Evolutionary conservation across 108 stramenopile species (phyloP), one percentile per base, ranked within the genome.

Genomic region (Cyclotella kingstonii): DNA sequence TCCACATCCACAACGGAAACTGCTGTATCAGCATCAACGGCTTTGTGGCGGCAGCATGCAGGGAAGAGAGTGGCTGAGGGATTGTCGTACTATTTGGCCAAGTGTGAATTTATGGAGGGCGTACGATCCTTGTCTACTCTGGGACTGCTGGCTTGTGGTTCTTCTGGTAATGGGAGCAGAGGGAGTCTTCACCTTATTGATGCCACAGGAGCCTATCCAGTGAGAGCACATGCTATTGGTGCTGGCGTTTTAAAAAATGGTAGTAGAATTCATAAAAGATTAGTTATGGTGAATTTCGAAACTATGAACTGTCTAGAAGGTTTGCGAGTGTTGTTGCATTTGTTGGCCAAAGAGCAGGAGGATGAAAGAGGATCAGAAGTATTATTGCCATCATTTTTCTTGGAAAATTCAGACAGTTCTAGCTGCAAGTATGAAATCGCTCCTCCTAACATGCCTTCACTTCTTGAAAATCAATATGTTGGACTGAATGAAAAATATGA

Each of bases 201-300:
- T 73, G 54, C 78, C 5, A 86, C 82, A n/a, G 88, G 88, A 12
- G 53, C 81, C 0, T 74, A 90, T 71, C 74, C 64, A 2, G 78
- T 86, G 8, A 72, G 84, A 28, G 85, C 84, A 15, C 75, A 83
- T 63, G 85, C 85, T 17, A 52, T 90, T 31, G 88, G 88, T 22
- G 39, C 39, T 23, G 85, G 83, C 5, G 78, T 44, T 44, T 80
- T n/a, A n/a, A n/a, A n/a, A n/a, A n/a, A n/a, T n/a, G 26, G 63
- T 68, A 35, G 34, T 31, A 68, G 23, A 54, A 76, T 42, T 25
- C n/a, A n/a, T n/a, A 49, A 40, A 54, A 50, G 5, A 62, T 76
- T 61, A 61, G 45, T 18, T 63, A 46, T 45, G 62, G n/a, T 76
- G 0, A 42, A 68, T 68, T 76, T 76, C 46, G 47, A 34, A 22